Conservation (phyloP, 2,329 filamentous ascomycete species). For the Alternaria alternata region DNA sequence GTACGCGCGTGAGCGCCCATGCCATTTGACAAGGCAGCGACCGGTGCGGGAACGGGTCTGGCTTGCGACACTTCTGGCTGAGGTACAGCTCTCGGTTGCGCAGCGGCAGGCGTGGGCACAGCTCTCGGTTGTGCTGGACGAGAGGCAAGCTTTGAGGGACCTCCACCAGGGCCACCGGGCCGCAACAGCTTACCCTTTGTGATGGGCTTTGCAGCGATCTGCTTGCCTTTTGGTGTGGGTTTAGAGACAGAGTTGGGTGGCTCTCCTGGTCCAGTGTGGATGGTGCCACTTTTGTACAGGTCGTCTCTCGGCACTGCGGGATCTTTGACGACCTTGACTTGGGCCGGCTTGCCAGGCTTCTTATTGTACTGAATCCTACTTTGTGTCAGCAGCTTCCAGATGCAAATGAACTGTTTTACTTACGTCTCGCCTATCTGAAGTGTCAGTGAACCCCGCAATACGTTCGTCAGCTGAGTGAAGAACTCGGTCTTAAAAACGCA, state of each 20-base stretch:
- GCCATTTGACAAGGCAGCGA: constrained; percentile 62
- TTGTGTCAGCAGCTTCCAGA: constrained; percentile 31
- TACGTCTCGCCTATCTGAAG: constrained; percentile 79
- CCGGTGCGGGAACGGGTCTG: constrained; percentile 62
- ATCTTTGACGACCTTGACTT: constrained; percentile 91
- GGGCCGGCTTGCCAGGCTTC: constrained; percentile 91
- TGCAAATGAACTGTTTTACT: constrained; percentile 35
- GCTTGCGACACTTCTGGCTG: constrained; percentile 56
- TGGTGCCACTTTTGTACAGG: constrained; percentile 89
- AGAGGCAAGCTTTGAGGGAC: constrained; percentile 74
- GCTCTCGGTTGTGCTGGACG: constrained; percentile 54
- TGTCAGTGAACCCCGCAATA: constrained; percentile 80
- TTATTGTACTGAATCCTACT: constrained; percentile 88
- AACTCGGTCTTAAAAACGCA: constrained; percentile 97
- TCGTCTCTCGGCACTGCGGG: constrained; percentile 75
- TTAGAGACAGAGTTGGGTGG: constrained; percentile 81
- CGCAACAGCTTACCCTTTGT: constrained; percentile 92
- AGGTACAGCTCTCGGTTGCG: constrained; percentile 56
- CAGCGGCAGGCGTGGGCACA: constrained; percentile 45
- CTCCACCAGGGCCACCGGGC: constrained; percentile 84
- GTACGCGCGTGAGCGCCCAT: constrained; percentile 51
- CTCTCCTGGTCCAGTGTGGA: constrained; percentile 88
- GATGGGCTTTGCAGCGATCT: constrained; percentile 86
- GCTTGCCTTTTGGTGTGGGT: constrained; percentile 87
- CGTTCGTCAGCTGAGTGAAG: constrained; percentile 86